Percentiles rank a stretch among this genome's conserved stretches.
phyloP scores from a whole-genome alignment of 2,329 filamentous ascomycete species.

The Botryosphaeria agaves region DNA sequence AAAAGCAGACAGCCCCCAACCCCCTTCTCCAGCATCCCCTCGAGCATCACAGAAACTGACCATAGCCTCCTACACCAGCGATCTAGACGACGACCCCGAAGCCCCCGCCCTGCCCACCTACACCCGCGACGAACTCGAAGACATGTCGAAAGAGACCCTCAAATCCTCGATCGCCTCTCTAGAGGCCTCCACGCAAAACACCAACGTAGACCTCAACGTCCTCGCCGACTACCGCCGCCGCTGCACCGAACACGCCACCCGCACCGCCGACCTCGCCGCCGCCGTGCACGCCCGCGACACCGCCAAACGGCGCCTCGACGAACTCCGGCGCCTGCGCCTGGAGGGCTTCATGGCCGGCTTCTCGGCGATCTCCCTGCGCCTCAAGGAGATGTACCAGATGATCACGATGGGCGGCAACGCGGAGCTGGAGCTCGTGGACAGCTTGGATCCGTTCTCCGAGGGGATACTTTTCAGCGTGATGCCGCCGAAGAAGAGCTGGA shows the following conservation, averaged over 20 bases:
- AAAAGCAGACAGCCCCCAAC: slow-evolving; percentile 40
- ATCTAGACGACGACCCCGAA: slow-evolving; percentile 36
- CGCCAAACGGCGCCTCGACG: slow-evolving; percentile 84
- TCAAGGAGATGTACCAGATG: slow-evolving; percentile 99
- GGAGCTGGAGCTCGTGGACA: slow-evolving; percentile 92
- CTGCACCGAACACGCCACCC: slow-evolving; percentile 63
- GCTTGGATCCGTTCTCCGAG: slow-evolving; percentile 88
- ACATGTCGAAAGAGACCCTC: slow-evolving; percentile 43
- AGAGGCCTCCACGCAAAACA: slow-evolving; percentile 65
- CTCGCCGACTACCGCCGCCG: slow-evolving; percentile 76
- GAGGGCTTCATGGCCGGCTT: slow-evolving; percentile 99
- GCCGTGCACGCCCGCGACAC: slow-evolving; percentile 65
- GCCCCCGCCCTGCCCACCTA: slow-evolving; percentile 56
- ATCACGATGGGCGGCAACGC: slow-evolving; percentile 99
- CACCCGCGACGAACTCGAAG: slow-evolving; percentile 50
- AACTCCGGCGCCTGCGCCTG: slow-evolving; percentile 72
- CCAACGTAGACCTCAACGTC: slow-evolving; percentile 76
- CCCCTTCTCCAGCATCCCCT: no score
- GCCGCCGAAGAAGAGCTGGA: slow-evolving; percentile 99
- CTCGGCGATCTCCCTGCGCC: slow-evolving; percentile 74
- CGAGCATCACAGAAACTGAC: neutral
- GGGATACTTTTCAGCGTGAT: slow-evolving; percentile 96
- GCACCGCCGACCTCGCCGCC: slow-evolving; percentile 67
- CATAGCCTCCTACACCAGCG: slow-evolving; percentile 9
- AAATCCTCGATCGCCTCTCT: slow-evolving; percentile 48